Conservation (phyloP, 2,329 filamentous ascomycete genomes). For the Fusarium subglutinans region DNA sequence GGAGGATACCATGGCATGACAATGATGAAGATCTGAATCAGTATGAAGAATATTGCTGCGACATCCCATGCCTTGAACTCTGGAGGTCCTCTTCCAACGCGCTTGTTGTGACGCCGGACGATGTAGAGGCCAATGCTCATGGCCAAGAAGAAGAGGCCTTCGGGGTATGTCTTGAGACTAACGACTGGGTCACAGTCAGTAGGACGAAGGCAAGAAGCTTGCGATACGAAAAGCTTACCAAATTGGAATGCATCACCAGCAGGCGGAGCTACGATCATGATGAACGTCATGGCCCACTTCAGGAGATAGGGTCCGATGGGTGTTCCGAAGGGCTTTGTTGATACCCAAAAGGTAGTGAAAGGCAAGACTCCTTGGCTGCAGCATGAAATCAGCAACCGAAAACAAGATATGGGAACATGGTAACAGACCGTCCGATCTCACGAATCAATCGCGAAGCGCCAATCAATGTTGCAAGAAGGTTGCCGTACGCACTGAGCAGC, state of each 20-base stretch:
- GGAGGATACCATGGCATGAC: slow-evolving; percentile 80
- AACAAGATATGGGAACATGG: slow-evolving; percentile 62
- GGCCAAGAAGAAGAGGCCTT: slow-evolving; percentile 64
- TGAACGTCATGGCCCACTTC: slow-evolving; percentile 65
- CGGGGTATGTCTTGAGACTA: slow-evolving; percentile 67
- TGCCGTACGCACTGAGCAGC: slow-evolving; percentile 67
- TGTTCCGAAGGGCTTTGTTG: slow-evolving; percentile 70
- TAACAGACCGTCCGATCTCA: slow-evolving; percentile 69
- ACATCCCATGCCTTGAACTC: slow-evolving; percentile 69
- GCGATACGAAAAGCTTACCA: slow-evolving; percentile 44
- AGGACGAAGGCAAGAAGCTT: slow-evolving; percentile 29
- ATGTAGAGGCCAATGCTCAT: slow-evolving; percentile 67
- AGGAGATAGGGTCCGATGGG: slow-evolving; percentile 67
- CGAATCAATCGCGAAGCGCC: slow-evolving; percentile 65
- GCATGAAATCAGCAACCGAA: slow-evolving; percentile 60
- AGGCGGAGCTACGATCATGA: slow-evolving; percentile 70
- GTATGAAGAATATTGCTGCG: slow-evolving; percentile 66
- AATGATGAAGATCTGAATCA: slow-evolving; percentile 69
- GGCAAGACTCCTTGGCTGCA: slow-evolving; percentile 65
- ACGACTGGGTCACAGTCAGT: slow-evolving; percentile 55
- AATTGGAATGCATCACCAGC: slow-evolving; percentile 73
- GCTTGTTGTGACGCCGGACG: slow-evolving; percentile 63
- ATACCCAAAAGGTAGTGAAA: slow-evolving; percentile 68
- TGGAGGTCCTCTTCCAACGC: slow-evolving; percentile 56
- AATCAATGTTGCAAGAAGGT: slow-evolving; percentile 64